Evolutionary conservation across 192 early-diverging fungal species (phyloP), one percentile per base, ranked within the genome.

Genomic region (Chytriomyces sp.): DNA sequence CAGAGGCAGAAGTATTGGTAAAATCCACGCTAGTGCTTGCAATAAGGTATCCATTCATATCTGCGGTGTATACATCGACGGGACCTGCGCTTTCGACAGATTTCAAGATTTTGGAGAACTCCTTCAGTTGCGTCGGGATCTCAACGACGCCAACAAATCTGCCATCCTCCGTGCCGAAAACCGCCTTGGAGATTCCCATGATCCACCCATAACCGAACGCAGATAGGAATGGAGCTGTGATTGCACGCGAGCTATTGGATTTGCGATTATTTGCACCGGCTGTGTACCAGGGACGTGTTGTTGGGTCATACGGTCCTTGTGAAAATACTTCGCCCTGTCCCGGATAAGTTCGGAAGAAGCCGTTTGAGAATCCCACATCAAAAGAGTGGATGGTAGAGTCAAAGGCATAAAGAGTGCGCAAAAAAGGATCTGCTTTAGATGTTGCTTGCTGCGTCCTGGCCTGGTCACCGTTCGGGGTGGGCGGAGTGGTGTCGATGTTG

Each of bases 311-410:
- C 5, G 73, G 38, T 6, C 40, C 59, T 10, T 17, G 32, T 19
- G 22, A 32, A 4, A 60, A 36, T 19, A 36, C 37, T 30, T 60
- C 58, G 33, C 58, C 58, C 10, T 30, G 31, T 60, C 58, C 76
- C 8, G 76, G 76, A 41, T 58, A 77, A 22, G 39, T 12, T 22
- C 72, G 63, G 66, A 69, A 70, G 31, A 77, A 36, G 32, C 76
- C 76, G 63, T 77, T 56, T 55, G n/a, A 19, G 58, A 78, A 78
- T 33, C 75, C 76, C 39, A 56, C 52, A 30, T 77, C 72, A 44
- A 75, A 19, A 25, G 61, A 39, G 14, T 67, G 14, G 34, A 77
- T 34, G 17, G 33, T n/a, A 25, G 37, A 40, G 64, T 78, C 70
- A 10, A 10, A 3, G 32, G 25, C 49, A 52, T 59, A 77, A 19